Evolutionary conservation across 768 basidiomycete genomes (phyloP), one percentile per base, ranked within the genome.

Genomic region (Sarcodon aspratus): DNA sequence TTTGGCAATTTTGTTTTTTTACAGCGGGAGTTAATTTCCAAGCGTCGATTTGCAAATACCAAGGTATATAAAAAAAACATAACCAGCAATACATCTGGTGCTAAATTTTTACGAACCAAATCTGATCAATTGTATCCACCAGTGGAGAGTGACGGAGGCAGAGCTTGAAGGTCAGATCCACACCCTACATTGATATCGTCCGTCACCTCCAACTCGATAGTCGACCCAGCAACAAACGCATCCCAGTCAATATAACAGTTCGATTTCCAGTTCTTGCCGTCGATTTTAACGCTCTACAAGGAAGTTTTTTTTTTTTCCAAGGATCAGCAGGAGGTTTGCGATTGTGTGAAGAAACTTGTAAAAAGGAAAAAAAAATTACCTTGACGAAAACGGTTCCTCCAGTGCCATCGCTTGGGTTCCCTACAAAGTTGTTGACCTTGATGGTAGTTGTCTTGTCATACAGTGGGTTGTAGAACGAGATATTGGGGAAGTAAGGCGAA

Each of bases 231-330:
- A 18, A 64, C 66, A 54, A 81, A 82, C n/a, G 75, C 73, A 45
- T 79, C 76, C 79, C 78, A 82, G 32, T 81, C 79, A 44, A 82
- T 61, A 55, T 72, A 82, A 50, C 80, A 82, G 55, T 72, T 81
- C 3, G 79, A 80, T 52, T 76, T 72, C 68, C 77, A 80, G 9
- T 70, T 66, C 49, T 69, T 58, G 5, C 79, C 79, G 52, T 82
- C 70, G 27, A 81, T 72, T 9, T 67, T 71, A 7, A 81, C 78
- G 55, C 68, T 75, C 79, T 81, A 51, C 27, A 33, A 8, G 8
- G 31, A 27, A 27, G 21, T 27, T 2, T 27, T 27, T 27, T 27
- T 27, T 27, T 27, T 27, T 27, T 27, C 21, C n/a, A n/a, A 9
- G 21, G 10, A 11, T 33, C 7, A 35, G 38, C 11, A 38, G 33